Evolutionary conservation across 176 grass and related monocot species (phyloP), one percentile per base, ranked within the genome.

Genomic region (Hsuehochloa calcarea): DNA sequence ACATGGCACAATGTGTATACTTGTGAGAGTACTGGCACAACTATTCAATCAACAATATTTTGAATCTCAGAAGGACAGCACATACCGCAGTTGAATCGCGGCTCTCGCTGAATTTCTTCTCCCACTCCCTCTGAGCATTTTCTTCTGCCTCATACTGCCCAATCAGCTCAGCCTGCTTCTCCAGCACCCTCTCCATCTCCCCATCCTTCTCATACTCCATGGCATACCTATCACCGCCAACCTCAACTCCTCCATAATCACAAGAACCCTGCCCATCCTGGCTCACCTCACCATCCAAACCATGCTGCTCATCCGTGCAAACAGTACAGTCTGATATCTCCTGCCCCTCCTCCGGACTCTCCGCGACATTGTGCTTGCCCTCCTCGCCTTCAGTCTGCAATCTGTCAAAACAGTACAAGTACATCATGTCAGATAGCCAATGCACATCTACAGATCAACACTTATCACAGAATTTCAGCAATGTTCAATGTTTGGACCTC

Each of bases 61-160:
- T 1, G 44, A 64, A 75, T 50, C 55, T 52, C 10, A 84, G 68
- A 80, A 72, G 29, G 35, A 43, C 39, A 38, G 40, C 43, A 25
- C 65, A 68, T 96, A 98, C 96, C 81, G 0, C 35, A 51, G 60
- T 82, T 55, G 83, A 82, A 80, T 77, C 58, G 41, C 35, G 59
- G 76, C 10, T 88, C 39, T 68, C 65, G 39, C 61, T 94, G 80
- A 92, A 99, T 72, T 92, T 93, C 75, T 89, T 91, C 76, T 99
- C 96, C 96, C 96, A 99, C 81, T 96, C 96, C 86, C 90, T 93
- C 78, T 99, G 96, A 72, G 93, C 96, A 81, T 99, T 86, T 86
- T 99, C 96, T 80, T 99, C 70, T 9, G 89, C 90, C 77, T 94
- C 70, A 35, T 86, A 99, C 84, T 86, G 93, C 29, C 80, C 96